These are phyloP conservation scores for Phaseolus coccineus DNA, from an alignment of 331 rosid genomes.

Conservation along the genomic window DNA sequence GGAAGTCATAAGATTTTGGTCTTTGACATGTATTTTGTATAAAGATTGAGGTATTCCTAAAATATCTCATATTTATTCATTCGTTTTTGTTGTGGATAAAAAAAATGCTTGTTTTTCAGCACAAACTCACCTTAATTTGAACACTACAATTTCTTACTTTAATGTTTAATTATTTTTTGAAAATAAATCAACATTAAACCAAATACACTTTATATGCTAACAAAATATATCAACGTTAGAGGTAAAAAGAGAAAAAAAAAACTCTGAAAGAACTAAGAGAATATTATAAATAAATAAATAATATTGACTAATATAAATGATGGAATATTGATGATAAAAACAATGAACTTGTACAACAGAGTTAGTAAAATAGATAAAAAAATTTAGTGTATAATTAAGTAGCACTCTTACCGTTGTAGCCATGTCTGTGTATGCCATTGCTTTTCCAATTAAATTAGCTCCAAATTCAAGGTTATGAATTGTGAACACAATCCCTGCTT, in stretches of 20 bases:
- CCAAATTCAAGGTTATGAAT: slow-evolving; percentile 94
- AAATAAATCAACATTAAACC: not conserved
- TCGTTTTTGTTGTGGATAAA: too few species aligned
- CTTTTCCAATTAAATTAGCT: slow-evolving; percentile 64
- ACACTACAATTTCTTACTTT: not conserved
- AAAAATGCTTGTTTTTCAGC: too few species aligned
- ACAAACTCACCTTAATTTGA: not conserved
- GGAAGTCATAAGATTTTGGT: too few species aligned
- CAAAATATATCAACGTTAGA: too few species aligned
- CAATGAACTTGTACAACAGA: not conserved
- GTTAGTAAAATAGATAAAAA: slow-evolving; percentile 3
- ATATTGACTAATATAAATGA: not conserved
- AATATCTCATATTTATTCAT: too few species aligned
- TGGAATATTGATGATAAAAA: not conserved
- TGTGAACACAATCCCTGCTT: slow-evolving; percentile 80
- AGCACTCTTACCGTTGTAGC: slow-evolving; percentile 80
- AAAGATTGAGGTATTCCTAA: too few species aligned
- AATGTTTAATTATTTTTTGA: too few species aligned
- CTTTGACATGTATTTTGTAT: too few species aligned
- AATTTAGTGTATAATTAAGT: slow-evolving; percentile 13
- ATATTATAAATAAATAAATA: slow-evolving; percentile 12
- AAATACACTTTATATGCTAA: not conserved
- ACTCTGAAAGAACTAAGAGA: not conserved
- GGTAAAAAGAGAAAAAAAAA: not conserved
- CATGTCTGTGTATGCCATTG: slow-evolving; percentile 69